These are phyloP conservation scores for Quercus tomentella DNA, from an alignment of 331 rosid genomes.

Conservation along the genomic window DNA sequence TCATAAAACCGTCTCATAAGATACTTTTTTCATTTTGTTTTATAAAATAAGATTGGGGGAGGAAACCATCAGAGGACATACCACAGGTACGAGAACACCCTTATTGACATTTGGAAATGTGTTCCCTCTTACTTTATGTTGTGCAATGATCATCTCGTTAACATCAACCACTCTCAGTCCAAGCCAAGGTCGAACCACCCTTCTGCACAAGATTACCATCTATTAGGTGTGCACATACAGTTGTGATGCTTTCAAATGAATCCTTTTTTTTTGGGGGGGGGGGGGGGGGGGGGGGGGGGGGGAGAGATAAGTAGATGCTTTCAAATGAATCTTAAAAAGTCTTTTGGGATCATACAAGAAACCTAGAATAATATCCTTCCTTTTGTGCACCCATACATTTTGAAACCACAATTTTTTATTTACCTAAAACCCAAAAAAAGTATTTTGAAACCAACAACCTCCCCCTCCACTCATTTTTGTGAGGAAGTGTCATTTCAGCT, in stretches of 20 bases:
- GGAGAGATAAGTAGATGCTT: neutral
- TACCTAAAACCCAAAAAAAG: no score
- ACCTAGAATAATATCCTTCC: neutral
- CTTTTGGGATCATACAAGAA: neutral
- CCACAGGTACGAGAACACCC: conserved; percentile 84
- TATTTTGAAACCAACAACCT: no score
- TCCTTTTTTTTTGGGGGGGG: no score
- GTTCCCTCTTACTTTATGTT: conserved; percentile 61
- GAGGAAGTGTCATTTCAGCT: no score
- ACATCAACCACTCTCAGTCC: conserved; percentile 90
- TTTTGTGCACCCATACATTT: no score
- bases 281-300: no score
- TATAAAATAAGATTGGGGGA: neutral
- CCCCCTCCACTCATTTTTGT: no score
- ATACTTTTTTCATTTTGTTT: no score
- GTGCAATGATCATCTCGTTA: conserved; percentile 62
- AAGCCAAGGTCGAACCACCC: conserved; percentile 93
- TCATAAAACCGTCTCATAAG: no score
- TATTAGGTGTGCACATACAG: neutral
- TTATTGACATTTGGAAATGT: conserved; percentile 68
- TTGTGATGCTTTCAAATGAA: neutral
- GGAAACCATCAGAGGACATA: conserved; percentile 24
- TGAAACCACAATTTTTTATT: no score
- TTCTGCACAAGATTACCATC: conserved; percentile 46
- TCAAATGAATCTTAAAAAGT: neutral